Conservation (phyloP, 2,329 filamentous ascomycete genomes). For the Colletotrichum orchidophilum region DNA sequence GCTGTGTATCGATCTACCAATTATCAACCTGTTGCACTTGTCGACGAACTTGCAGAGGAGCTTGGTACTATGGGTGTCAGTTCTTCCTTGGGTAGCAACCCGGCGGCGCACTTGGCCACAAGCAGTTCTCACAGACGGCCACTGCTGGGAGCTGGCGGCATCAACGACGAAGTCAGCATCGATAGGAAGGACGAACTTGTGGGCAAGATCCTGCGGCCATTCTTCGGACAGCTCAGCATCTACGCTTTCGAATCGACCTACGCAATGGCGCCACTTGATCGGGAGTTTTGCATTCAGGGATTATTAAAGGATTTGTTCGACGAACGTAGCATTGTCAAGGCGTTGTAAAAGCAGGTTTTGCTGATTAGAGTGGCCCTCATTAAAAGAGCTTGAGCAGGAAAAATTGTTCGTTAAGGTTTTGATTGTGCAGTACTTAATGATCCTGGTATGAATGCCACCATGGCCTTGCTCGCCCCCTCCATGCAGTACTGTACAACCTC, state of each 20-base stretch:
- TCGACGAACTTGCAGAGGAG: slow-evolving; percentile 85
- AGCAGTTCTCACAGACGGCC: slow-evolving; percentile 53
- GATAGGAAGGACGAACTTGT: slow-evolving; percentile 76
- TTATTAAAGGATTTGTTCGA: slow-evolving; percentile 82
- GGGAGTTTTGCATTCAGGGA: slow-evolving; percentile 68
- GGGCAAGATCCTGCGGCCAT: slow-evolving; percentile 82
- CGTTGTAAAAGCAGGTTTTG: slow-evolving; percentile 50
- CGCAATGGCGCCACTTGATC: slow-evolving; percentile 77
- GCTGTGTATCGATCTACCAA: slow-evolving; percentile 83
- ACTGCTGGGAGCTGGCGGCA: slow-evolving; percentile 62
- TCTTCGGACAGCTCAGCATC: slow-evolving; percentile 92
- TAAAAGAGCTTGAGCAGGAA: background rate
- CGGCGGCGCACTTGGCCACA: slow-evolving; percentile 47
- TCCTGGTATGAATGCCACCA: slow-evolving; percentile 69
- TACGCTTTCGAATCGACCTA: slow-evolving; percentile 94
- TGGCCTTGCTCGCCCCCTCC: slow-evolving; percentile 85
- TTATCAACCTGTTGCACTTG: slow-evolving; percentile 77
- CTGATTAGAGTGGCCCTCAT: background rate
- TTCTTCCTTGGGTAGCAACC: slow-evolving; percentile 47
- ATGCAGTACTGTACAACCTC: slow-evolving; percentile 92
- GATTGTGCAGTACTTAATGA: slow-evolving; percentile 13
- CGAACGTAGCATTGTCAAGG: slow-evolving; percentile 74
- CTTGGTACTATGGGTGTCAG: slow-evolving; percentile 61
- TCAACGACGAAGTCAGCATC: slow-evolving; percentile 63
- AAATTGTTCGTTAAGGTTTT: background rate